These are phyloP conservation scores for Fusarium anguioides DNA, from an alignment of 2,329 filamentous ascomycete species.

Conservation along the genomic window DNA sequence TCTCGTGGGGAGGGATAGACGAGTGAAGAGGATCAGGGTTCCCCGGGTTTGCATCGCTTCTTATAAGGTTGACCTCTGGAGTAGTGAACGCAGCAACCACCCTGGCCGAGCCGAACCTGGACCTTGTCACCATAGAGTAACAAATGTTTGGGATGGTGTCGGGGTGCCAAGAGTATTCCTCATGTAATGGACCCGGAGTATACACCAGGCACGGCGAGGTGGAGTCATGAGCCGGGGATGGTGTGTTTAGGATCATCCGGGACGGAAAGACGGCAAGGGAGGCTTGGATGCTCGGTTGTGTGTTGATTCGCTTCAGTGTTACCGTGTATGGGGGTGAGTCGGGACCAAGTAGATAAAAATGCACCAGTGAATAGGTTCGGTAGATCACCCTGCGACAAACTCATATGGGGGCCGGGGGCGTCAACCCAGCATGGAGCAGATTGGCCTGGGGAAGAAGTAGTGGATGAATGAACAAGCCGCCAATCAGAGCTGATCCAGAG, in stretches of 20 bases:
- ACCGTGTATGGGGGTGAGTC: constrained; percentile 4
- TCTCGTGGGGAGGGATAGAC: constrained; percentile 31
- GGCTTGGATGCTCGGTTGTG: constrained; percentile 9
- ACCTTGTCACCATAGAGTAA: constrained; percentile 20
- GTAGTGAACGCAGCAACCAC: constrained; percentile 4
- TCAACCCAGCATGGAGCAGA: constrained; percentile 5
- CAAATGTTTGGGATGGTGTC: not conserved
- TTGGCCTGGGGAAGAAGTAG: not conserved
- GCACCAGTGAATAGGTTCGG: constrained; percentile 12
- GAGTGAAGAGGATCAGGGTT: constrained; percentile 10
- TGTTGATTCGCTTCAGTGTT: not conserved
- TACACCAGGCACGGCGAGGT: constrained; percentile 31
- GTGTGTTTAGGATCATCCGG: constrained; percentile 37
- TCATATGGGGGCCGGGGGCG: constrained; percentile 1
- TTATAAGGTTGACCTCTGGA: constrained; percentile 37
- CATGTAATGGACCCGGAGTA: constrained; percentile 12
- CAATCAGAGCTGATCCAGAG: not conserved
- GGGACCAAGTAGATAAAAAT: not conserved
- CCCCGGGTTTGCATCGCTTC: constrained; percentile 32
- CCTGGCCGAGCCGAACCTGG: constrained; percentile 4
- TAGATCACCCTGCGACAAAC: constrained; percentile 32
- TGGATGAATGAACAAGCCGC: not conserved
- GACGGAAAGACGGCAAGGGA: constrained; percentile 38
- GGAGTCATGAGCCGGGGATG: constrained; percentile 30
- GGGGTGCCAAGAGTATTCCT: not conserved